Evolutionary conservation across 208 protist species (phyloP).

Genomic region (Acanthamoeba lenticulata): DNA sequence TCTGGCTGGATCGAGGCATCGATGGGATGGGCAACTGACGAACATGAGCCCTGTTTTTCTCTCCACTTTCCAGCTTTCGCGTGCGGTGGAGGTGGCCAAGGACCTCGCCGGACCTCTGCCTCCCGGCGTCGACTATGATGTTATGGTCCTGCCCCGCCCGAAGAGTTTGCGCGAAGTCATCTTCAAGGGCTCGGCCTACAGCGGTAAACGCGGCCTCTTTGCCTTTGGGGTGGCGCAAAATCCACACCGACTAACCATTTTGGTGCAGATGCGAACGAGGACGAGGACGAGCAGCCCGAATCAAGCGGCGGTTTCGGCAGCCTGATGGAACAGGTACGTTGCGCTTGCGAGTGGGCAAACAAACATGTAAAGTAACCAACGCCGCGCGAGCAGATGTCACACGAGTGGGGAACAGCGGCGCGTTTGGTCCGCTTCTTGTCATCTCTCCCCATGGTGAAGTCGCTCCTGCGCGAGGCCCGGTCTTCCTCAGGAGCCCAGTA

Average conservation of each 20-base stretch:
- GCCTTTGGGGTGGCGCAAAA: neutral
- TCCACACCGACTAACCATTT: no score
- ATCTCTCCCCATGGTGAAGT: neutral
- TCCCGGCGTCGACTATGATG: neutral
- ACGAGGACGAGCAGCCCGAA: constrained; percentile 46
- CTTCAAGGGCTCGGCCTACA: neutral
- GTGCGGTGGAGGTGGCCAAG: constrained; percentile 21
- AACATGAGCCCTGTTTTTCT: neutral
- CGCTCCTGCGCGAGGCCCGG: constrained; percentile 6
- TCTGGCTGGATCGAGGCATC: neutral
- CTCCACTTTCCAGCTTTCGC: neutral
- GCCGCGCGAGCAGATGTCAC: neutral
- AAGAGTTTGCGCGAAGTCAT: neutral
- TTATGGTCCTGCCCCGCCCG: neutral
- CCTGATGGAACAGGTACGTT: neutral
- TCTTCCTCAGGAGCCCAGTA: neutral
- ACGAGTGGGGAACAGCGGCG: neutral
- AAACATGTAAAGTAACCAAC: neutral
- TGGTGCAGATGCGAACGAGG: neutral
- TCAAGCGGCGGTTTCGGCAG: neutral
- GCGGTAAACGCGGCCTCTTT: neutral
- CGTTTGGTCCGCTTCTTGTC: neutral
- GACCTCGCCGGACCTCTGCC: constrained; percentile 18
- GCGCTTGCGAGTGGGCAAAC: neutral
- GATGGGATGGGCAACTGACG: neutral